Conservation (phyloP, 2,329 filamentous ascomycete genomes). For the Talaromyces sp. region DNA sequence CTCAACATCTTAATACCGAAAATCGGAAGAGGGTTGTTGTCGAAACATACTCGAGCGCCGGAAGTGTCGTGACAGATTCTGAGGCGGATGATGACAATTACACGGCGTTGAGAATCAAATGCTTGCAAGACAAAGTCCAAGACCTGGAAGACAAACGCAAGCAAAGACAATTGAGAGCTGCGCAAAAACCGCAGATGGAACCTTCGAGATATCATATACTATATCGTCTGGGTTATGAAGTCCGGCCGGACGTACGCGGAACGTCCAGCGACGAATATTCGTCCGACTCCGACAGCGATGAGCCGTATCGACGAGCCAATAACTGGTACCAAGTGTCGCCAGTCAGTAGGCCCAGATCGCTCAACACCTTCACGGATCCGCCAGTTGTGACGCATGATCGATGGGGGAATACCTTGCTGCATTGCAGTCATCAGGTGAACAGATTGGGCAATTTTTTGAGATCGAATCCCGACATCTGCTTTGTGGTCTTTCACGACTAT, state of each 20-base stretch:
- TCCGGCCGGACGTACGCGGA: background rate
- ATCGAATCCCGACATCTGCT: background rate
- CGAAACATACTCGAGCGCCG: no score
- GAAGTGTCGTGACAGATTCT: background rate
- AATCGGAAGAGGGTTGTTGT: no score
- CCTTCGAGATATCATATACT: background rate
- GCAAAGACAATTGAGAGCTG: background rate
- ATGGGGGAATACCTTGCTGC: background rate
- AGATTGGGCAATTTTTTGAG: background rate
- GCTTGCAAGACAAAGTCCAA: background rate
- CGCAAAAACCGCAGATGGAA: background rate
- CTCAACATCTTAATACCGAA: no score
- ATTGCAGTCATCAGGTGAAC: background rate
- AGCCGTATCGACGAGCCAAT: background rate
- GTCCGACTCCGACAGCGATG: background rate
- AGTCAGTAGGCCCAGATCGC: no score
- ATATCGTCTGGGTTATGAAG: background rate
- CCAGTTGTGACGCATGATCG: background rate
- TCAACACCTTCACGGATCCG: background rate
- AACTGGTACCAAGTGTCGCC: background rate
- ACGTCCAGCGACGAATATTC: background rate
- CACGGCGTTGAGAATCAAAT: background rate
- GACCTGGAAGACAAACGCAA: background rate
- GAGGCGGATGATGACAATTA: background rate
- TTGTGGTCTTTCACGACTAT: background rate